Percentiles rank a stretch among this genome's conserved stretches.
Evolutionary conservation across 352 stramenopile genomes (phyloP).

Genomic region (Phytopythium ostracodes): DNA sequence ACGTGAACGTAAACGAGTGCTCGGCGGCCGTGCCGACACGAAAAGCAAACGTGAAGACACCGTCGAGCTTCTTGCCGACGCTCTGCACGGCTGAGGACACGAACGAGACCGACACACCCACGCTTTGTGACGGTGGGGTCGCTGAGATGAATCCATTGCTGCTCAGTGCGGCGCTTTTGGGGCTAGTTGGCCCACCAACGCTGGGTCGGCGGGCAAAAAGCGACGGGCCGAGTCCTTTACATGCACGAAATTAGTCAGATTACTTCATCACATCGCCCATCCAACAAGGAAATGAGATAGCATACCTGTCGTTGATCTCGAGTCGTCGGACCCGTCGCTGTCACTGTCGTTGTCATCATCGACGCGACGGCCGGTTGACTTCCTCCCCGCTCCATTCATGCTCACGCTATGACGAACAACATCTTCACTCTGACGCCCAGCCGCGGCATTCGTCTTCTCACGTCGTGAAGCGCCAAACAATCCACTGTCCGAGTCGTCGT

Average conservation of each 20-base stretch:
- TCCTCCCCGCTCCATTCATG: background rate
- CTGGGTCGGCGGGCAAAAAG: slow-evolving; percentile 22
- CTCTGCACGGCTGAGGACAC: slow-evolving; percentile 49
- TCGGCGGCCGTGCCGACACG: slow-evolving; percentile 26
- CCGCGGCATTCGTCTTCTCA: slow-evolving; percentile 21
- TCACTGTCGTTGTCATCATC: slow-evolving; percentile 22
- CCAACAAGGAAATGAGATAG: background rate
- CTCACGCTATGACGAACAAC: slow-evolving; percentile 5
- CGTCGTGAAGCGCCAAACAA: slow-evolving; percentile 34
- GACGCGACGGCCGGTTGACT: slow-evolving; percentile 1
- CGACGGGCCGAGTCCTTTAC: slow-evolving; percentile 14
- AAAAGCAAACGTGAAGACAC: slow-evolving; percentile 70
- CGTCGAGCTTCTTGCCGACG: slow-evolving; percentile 58
- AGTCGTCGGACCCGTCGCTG: slow-evolving; percentile 27
- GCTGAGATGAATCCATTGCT: slow-evolving; percentile 8
- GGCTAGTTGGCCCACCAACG: slow-evolving; percentile 11
- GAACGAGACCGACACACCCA: slow-evolving; percentile 38
- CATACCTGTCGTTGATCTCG: slow-evolving; percentile 25
- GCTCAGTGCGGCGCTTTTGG: slow-evolving; percentile 13
- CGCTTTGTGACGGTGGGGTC: background rate
- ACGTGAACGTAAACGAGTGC: slow-evolving; percentile 58
- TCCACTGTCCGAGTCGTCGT: slow-evolving; percentile 38
- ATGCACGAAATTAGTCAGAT: slow-evolving; percentile 9
- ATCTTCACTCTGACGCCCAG: slow-evolving; percentile 18
- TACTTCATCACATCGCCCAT: background rate